Conservation (phyloP, 139 green algal species). For the Chlorella sorokiniana region DNA sequence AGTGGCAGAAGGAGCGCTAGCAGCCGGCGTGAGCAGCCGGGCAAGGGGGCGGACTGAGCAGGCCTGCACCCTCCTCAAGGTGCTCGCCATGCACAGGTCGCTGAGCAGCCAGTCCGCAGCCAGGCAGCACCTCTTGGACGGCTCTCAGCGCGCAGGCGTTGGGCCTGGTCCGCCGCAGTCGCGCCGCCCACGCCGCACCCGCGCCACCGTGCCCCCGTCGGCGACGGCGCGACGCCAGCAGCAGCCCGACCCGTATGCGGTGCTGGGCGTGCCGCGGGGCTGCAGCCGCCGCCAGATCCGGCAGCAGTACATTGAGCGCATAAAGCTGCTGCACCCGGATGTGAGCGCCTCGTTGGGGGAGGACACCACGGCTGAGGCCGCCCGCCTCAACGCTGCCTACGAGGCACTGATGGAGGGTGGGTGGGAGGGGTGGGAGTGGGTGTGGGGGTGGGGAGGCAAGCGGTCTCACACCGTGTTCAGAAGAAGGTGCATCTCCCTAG, state of each 20-base stretch:
- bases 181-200: too few species aligned
- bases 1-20: background rate
- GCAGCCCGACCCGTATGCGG: constrained; percentile 26
- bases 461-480: too few species aligned
- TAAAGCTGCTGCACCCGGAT: constrained; percentile 66
- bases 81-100: too few species aligned
- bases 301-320: constrained; percentile 54
- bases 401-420: constrained; percentile 17
- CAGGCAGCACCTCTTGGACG: too few species aligned
- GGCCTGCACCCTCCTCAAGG: background rate
- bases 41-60: background rate
- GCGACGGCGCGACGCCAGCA: background rate
- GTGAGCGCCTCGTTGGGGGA: constrained; percentile 36
- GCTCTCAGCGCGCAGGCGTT: too few species aligned
- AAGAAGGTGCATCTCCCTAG: too few species aligned
- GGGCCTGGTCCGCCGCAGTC: too few species aligned
- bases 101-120: too few species aligned
- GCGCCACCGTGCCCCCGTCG: background rate
- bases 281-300: constrained; percentile 40
- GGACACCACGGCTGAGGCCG: constrained; percentile 50
- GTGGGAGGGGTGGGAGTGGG: background rate
- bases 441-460: background rate
- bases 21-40: background rate
- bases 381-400: constrained; percentile 55
- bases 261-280: constrained; percentile 35